phyloP scores from a whole-genome alignment of 2,329 filamentous ascomycete genomes.

The Fusarium pseudocircinatum region DNA sequence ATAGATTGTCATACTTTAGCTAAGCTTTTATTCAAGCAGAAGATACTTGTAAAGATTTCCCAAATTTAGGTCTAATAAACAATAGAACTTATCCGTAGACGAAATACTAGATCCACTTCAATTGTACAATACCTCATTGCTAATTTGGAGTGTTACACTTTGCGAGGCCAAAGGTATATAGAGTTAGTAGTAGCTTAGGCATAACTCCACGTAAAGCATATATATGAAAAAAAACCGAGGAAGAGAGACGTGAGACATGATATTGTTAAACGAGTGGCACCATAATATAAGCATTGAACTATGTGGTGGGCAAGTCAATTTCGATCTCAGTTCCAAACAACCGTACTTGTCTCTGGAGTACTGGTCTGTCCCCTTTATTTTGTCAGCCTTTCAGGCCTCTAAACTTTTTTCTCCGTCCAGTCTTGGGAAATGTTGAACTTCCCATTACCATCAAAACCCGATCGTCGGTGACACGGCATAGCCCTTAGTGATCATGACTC shows the following conservation, averaged over 20 bases:
- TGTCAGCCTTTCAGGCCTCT: not conserved
- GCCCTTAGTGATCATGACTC: constrained; percentile 17
- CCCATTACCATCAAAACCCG: not conserved
- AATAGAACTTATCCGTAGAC: fast-evolving
- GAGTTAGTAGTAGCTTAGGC: not conserved
- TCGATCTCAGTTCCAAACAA: not conserved
- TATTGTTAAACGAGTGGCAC: not conserved
- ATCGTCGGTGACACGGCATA: not conserved
- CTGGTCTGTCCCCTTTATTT: not conserved
- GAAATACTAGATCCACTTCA: too few relatives aligned
- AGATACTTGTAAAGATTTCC: fast-evolving
- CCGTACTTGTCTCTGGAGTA: not conserved
- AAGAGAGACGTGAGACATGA: not conserved
- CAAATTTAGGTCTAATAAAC: not conserved
- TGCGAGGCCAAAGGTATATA: not conserved
- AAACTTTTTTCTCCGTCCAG: not conserved
- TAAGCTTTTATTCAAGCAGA: too few relatives aligned
- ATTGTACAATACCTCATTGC: not conserved
- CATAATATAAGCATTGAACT: fast-evolving
- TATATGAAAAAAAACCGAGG: not conserved
- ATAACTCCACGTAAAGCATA: not conserved
- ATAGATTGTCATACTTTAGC: not conserved
- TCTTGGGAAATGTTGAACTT: not conserved
- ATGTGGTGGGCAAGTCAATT: too few relatives aligned
- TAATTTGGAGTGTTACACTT: not conserved